Evolutionary conservation across 2,329 filamentous ascomycete genomes (phyloP).

Genomic region (Bipolaris oryzae): DNA sequence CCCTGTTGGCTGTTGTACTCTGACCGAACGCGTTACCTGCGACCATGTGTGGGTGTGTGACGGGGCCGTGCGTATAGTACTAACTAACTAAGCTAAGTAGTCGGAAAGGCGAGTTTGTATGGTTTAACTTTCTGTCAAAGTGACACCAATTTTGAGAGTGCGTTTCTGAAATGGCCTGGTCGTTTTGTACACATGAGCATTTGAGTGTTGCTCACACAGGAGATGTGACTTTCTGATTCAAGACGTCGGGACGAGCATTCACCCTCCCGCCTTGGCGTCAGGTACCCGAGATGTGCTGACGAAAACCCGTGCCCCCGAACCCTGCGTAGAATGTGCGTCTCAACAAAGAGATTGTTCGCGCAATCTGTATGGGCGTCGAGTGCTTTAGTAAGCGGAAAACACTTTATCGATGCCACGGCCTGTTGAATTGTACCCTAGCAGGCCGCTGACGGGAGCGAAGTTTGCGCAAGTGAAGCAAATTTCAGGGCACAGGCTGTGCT

Average conservation of each 20-base stretch:
- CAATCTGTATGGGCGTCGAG: not conserved
- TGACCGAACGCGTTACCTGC: too few relatives aligned
- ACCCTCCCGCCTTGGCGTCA: not conserved
- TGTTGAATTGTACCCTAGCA: not conserved
- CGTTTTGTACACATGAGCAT: not conserved
- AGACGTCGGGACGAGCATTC: not conserved
- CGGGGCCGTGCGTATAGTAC: too few relatives aligned
- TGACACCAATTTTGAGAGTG: not conserved
- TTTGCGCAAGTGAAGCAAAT: not conserved
- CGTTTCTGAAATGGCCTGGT: not conserved
- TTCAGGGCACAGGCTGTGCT: not conserved
- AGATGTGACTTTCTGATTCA: not conserved
- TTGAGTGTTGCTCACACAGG: not conserved
- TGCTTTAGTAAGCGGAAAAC: not conserved
- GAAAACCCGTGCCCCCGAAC: not conserved
- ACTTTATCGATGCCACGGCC: not conserved
- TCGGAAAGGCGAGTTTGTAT: not conserved
- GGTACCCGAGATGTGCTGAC: conserved; percentile 1
- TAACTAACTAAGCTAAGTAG: too few relatives aligned
- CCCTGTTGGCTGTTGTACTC: too few relatives aligned
- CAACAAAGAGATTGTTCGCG: not conserved
- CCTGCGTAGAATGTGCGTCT: not conserved
- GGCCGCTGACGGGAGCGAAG: not conserved
- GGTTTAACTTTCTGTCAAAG: not conserved
- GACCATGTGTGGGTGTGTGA: too few relatives aligned